Conservation (phyloP, 305 asterid species). For the Petunia hybrid region DNA sequence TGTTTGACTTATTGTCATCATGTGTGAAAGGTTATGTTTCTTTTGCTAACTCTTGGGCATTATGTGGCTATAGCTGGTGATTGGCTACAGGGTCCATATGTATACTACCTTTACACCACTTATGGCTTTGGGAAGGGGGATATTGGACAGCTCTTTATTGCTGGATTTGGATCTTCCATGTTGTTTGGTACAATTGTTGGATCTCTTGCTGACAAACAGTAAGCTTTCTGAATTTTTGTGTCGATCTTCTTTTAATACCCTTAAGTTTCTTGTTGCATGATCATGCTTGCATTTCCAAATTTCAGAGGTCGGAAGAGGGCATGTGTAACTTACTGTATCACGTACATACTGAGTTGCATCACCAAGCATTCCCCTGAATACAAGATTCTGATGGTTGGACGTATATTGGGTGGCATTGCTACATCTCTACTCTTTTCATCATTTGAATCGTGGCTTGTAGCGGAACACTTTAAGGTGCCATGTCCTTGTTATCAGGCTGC, state of each 20-base stretch:
- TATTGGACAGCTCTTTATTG: slow-evolving; percentile 96
- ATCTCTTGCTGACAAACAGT: slow-evolving; percentile 97
- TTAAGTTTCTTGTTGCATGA: background rate
- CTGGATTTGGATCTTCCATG: slow-evolving; percentile 99
- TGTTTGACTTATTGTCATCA: background rate
- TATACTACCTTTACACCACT: slow-evolving; percentile 91
- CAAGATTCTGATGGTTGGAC: slow-evolving; percentile 87
- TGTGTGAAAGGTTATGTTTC: slow-evolving; percentile 24
- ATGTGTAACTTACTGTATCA: slow-evolving; percentile 89
- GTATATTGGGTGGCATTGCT: slow-evolving; percentile 95
- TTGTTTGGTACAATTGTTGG: slow-evolving; percentile 98
- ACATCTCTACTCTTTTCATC: slow-evolving; percentile 94
- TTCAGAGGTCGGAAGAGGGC: slow-evolving; percentile 97
- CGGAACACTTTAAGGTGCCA: slow-evolving; percentile 93
- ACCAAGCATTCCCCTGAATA: slow-evolving; percentile 98
- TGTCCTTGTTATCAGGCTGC: slow-evolving; percentile 18
- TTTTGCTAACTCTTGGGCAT: slow-evolving; percentile 45
- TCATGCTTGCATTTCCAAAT: slow-evolving; percentile 29
- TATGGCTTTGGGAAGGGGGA: slow-evolving; percentile 94
- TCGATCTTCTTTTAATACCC: background rate
- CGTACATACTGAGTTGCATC: slow-evolving; percentile 89
- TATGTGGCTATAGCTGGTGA: slow-evolving; percentile 83
- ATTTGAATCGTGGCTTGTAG: slow-evolving; percentile 98
- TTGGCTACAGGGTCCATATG: slow-evolving; percentile 99
- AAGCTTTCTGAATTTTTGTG: slow-evolving; percentile 44